Evolutionary conservation across 2,329 filamentous ascomycete genomes (phyloP), one percentile per base, ranked within the genome.

Genomic region (Tolypocladium album): DNA sequence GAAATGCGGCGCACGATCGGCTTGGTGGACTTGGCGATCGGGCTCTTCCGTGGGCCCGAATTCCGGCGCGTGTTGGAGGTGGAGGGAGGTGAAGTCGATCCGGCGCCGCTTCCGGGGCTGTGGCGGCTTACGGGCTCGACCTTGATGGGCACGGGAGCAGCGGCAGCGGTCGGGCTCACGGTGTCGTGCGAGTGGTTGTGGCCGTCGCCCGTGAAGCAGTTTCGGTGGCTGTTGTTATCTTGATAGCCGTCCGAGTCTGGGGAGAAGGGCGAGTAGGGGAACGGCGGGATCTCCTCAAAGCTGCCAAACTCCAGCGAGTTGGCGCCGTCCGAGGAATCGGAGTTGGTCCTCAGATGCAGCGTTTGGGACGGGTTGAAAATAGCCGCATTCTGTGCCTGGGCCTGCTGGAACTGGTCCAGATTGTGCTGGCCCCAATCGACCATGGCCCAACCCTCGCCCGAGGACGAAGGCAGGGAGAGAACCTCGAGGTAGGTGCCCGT

Each of bases 341-440:
- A 96, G 67, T 88, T 87, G 59, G 88, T 92, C 66, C 92, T 85
- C 69, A 96, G 82, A 76, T 97, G 93, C 58, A 97, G 79, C 1
- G 92, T 95, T 76, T 96, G 89, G 63, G 88, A 86, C 2, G 93
- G 93, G 75, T 97, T 96, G 79, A 96, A 95, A 69, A 96, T 92
- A 65, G 89, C 87, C 47, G 79, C 73, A 63, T 79, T 83, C 58
- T 83, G 82, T 7, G 70, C 68, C 53, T 82, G 81, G 47, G 78
- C 71, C 61, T 79, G 77, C 57, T 74, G 71, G 61, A 75, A 75
- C 66, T 93, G 89, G 66, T 89, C 86, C 43, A 75, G 67, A 57
- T 87, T 88, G 62, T 85, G 87, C 62, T 87, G 85, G 61, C 87
- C 87, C 70, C 85, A 83, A 65, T 94, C 89, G 60, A 97, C 86